Evolutionary conservation across 1,139 yeast genomes (phyloP).

Genomic region (Geotrichum reessii): DNA sequence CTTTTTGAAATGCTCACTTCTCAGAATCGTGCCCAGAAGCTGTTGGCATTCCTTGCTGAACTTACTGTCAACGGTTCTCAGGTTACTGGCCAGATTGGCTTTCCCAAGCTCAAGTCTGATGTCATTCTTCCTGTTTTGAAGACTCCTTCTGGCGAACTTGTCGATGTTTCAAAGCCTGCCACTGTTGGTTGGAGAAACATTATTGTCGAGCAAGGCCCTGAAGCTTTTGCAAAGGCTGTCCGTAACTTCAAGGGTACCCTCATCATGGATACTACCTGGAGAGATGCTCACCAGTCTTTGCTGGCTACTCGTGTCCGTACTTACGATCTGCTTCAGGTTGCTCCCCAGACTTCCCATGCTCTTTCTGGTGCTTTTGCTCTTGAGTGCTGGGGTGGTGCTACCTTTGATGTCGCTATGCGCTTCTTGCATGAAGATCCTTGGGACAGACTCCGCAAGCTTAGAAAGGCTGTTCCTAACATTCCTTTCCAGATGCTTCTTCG

Average conservation of each 20-base stretch:
- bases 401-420: constrained; percentile 97
- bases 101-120: constrained; percentile 72
- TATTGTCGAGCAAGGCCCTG: constrained; percentile 79
- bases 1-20: constrained; percentile 92
- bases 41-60: constrained; percentile 84
- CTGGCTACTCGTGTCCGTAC: constrained; percentile 97
- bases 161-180: constrained; percentile 53
- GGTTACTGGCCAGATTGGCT: constrained; percentile 90
- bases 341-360: constrained; percentile 90
- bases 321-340: constrained; percentile 81
- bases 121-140: constrained; percentile 70
- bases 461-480: constrained; percentile 90
- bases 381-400: constrained; percentile 99
- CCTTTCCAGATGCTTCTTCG: constrained; percentile 98
- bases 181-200: constrained; percentile 91
- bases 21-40: constrained; percentile 93
- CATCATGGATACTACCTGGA: constrained; percentile 98
- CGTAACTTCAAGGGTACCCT: constrained; percentile 80
- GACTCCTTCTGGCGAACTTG: constrained; percentile 51
- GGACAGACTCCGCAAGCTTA: constrained; percentile 84
- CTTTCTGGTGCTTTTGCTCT: constrained; percentile 85
- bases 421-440: constrained; percentile 98
- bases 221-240: constrained; percentile 78
- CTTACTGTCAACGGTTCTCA: constrained; percentile 92
- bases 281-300: constrained; percentile 99